Conservation (phyloP, 441 rosid species). For the Erodium chrysanthum region DNA sequence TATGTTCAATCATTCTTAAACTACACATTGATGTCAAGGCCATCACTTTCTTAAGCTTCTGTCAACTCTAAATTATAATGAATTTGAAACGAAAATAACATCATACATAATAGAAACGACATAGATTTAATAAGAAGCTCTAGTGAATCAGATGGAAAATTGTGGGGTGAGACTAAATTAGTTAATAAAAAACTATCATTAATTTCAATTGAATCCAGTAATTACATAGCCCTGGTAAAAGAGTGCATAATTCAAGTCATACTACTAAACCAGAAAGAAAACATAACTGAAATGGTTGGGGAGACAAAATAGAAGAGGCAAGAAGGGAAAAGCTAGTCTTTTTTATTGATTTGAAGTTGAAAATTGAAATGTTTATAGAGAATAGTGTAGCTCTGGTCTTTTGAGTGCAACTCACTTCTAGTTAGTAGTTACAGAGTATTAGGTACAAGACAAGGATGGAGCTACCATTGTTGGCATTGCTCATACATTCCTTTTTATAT, state of each 20-base stretch:
- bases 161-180: slow-evolving; percentile 7
- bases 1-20: slow-evolving; percentile 13
- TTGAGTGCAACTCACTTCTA: slow-evolving; percentile 40
- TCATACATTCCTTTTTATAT: slow-evolving; percentile 32
- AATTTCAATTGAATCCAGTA: too few species aligned
- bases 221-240: too few species aligned
- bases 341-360: slow-evolving; percentile 7
- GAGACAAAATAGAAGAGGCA: background rate
- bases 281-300: background rate
- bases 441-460: slow-evolving; percentile 36
- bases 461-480: slow-evolving; percentile 27
- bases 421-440: slow-evolving; percentile 27
- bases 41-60: slow-evolving; percentile 16
- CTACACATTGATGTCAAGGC: slow-evolving; percentile 12
- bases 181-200: too few species aligned
- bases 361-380: slow-evolving; percentile 9
- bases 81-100: background rate
- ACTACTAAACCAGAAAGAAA: background rate
- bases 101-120: background rate
- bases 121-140: background rate
- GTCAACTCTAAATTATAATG: background rate
- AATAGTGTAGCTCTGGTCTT: slow-evolving; percentile 4
- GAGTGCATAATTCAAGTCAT: too few species aligned
- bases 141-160: too few species aligned
- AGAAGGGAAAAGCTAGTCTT: background rate